Percentiles rank a stretch among this genome's conserved stretches.
Evolutionary conservation across 768 basidiomycete species (phyloP).

Genomic region (Pleurotus giganteus): DNA sequence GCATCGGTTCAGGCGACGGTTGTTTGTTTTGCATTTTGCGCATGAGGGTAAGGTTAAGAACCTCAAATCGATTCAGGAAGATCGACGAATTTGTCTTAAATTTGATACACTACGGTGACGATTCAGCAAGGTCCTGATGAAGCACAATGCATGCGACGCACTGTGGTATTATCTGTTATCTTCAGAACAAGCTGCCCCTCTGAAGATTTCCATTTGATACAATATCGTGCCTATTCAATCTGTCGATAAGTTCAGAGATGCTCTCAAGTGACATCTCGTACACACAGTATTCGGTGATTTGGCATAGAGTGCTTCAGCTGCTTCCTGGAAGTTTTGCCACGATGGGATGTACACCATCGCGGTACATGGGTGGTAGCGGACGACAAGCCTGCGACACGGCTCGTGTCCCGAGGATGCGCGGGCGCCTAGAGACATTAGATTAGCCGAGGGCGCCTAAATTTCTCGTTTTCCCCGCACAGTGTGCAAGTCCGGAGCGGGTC

Average conservation of each 20-base stretch:
- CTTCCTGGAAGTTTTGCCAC: constrained; percentile 90
- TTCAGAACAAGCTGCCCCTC: constrained; percentile 90
- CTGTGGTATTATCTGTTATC: constrained; percentile 88
- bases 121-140: not conserved
- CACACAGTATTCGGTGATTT: constrained; percentile 73
- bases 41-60: constrained; percentile 83
- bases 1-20: constrained; percentile 26
- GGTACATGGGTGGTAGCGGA: constrained; percentile 17
- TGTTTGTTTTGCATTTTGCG: constrained; percentile 79
- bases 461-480: constrained; percentile 3
- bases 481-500: constrained; percentile 6
- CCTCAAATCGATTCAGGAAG: constrained; percentile 95
- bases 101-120: constrained; percentile 73
- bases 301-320: constrained; percentile 81
- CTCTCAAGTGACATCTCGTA: not conserved
- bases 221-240: constrained; percentile 71
- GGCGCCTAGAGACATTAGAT: constrained; percentile 1
- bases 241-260: not conserved
- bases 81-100: constrained; percentile 95
- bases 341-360: constrained; percentile 84
- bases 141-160: constrained; percentile 37
- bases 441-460: constrained; percentile 5
- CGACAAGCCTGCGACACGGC: too few relatives aligned
- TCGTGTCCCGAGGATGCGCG: too few relatives aligned
- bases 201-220: constrained; percentile 85